Evolutionary conservation across 2,329 filamentous ascomycete species (phyloP).

Genomic region (Dothideomycetidae sp.): DNA sequence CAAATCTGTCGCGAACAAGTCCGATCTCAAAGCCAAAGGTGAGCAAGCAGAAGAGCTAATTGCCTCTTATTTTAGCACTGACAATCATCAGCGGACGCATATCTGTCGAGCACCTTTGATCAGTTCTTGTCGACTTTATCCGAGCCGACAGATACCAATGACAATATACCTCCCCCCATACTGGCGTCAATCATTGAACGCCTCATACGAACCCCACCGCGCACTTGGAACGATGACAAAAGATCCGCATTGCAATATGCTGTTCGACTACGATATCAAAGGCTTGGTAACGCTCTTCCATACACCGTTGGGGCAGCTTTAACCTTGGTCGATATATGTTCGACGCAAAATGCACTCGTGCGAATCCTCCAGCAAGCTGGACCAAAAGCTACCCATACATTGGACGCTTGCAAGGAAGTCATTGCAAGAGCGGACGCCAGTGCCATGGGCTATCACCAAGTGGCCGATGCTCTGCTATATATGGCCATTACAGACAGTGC

Average conservation of each 20-base stretch:
- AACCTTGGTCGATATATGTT: conserved; percentile 51
- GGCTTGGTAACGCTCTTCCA: conserved; percentile 49
- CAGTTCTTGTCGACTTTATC: conserved; percentile 67
- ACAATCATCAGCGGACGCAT: conserved; percentile 83
- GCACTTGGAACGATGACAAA: conserved; percentile 65
- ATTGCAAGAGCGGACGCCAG: conserved; percentile 43
- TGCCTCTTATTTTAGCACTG: neutral
- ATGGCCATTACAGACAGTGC: conserved; percentile 48
- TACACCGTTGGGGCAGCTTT: conserved; percentile 56
- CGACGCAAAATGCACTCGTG: conserved; percentile 42
- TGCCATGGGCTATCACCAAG: conserved; percentile 64
- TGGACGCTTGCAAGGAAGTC: conserved; percentile 52
- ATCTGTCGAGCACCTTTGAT: conserved; percentile 64
- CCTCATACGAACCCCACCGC: conserved; percentile 73
- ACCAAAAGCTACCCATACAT: conserved; percentile 56
- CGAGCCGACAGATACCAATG: conserved; percentile 36
- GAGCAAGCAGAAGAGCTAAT: too few species aligned
- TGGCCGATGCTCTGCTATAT: conserved; percentile 65
- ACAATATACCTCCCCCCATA: conserved; percentile 53
- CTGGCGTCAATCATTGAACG: conserved; percentile 72
- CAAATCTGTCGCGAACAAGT: conserved; percentile 56
- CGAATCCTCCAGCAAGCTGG: conserved; percentile 60
- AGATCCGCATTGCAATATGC: conserved; percentile 55
- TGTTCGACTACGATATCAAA: conserved; percentile 53
- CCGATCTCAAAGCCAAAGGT: conserved; percentile 86